Conservation (phyloP, 106 monocot species). For the Dendrobium nobile region DNA sequence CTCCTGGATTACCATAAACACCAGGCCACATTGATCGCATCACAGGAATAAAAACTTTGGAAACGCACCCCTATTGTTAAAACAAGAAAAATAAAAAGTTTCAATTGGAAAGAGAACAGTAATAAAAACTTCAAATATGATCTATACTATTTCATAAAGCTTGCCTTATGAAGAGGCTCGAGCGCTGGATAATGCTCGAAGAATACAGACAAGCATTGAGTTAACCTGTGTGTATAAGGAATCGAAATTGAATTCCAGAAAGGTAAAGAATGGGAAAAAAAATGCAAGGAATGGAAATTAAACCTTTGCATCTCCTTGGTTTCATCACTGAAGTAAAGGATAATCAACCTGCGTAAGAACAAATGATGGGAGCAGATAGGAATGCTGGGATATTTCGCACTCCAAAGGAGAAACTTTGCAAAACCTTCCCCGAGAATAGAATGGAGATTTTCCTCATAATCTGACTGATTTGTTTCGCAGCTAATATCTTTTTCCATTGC, state of each 20-base stretch:
- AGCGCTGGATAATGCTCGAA: conserved; percentile 89
- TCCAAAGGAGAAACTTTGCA: conserved; percentile 84
- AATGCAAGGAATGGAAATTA: background rate
- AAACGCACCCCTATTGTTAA: conserved; percentile 54
- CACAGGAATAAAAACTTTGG: conserved; percentile 67
- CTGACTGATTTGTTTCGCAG: conserved; percentile 18
- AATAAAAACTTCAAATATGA: background rate
- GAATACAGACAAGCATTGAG: conserved; percentile 91
- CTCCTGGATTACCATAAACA: conserved; percentile 66
- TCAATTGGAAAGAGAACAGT: background rate
- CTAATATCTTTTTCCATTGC: conserved; percentile 40
- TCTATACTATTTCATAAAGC: background rate
- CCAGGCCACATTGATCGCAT: conserved; percentile 92
- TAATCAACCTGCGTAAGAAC: conserved; percentile 58
- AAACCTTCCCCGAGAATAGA: conserved; percentile 80
- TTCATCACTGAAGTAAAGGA: conserved; percentile 63
- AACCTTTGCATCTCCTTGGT: conserved; percentile 61
- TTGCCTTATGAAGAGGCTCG: conserved; percentile 63
- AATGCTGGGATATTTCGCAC: conserved; percentile 55
- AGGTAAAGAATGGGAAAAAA: background rate
- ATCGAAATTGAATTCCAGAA: conserved; percentile 1
- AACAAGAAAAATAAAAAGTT: background rate
- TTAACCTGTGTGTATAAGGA: conserved; percentile 41
- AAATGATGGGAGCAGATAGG: conserved; percentile 35
- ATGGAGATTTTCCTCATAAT: conserved; percentile 52